Base-by-base conservation (phyloP, 2,329 filamentous ascomycete genomes). In the Ceratocystiopsis sp. region DNA sequence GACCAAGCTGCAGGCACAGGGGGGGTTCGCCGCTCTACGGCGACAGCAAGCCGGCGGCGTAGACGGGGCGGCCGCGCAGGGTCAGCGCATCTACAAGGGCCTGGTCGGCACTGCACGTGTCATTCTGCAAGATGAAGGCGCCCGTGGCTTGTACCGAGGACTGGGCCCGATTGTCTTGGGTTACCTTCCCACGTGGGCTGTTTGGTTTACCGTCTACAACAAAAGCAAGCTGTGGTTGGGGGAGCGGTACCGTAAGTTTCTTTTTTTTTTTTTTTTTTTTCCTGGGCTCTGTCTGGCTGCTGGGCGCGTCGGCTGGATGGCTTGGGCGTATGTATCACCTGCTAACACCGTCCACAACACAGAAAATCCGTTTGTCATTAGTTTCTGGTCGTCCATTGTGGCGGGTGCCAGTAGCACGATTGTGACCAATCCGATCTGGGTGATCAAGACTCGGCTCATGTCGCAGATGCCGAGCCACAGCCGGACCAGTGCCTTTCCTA, bases 391-490 rank as follows among this genome's bases (percentile, higher is more conserved):
- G 18, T 94, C 91, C 11, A 75, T 98, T 47, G 73, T 86, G 45
- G 91, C 89, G 19, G 91, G 91, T 42, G 86, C 78, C 48, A 94
- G 83, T 64, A 95, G 87, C 51, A 98, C 91, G 4, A 71, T 96
- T 49, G 82, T 80, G 49, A 98, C 91, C 19, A 98, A 96, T 60
- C 91, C 91, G 1, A 98, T 98, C 48, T 98, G 91, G 91, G 91
- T 98, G 35, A 94, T 98, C 65, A 98, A 98, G 64, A 98, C 91
- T 40, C 74, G 91, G 51, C 73, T 98, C 53, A 96, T 96, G 91
- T 94, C 91, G 35, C 91, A 96, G 64, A 81, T 55, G 57, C 70
- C 54, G 55, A 69, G 50, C 35, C 25, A 29, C 10, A 29, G 25
- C 10, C 25, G 25, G 9, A 29, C 5, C 25, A 29, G 25, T 29